Evolutionary conservation across 164 flowering plant species (phyloP).

Genomic region (Saururus chinensis): DNA sequence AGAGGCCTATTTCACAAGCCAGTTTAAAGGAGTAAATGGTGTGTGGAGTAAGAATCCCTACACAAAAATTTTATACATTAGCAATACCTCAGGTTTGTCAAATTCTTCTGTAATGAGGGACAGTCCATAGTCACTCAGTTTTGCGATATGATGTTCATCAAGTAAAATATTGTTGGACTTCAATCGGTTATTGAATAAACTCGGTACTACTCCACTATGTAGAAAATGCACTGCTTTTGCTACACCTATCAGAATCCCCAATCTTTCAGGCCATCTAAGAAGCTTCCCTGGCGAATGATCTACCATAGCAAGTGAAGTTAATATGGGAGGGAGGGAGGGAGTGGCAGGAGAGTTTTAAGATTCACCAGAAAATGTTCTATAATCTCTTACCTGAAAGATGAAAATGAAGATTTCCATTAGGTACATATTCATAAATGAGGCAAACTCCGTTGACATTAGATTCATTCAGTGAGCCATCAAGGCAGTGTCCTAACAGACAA

Average conservation of each 20-base stretch:
- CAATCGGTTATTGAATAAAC: conserved; percentile 54
- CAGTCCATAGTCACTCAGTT: conserved; percentile 85
- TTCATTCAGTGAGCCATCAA: conserved; percentile 48
- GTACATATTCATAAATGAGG: conserved; percentile 72
- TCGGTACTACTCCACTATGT: conserved; percentile 84
- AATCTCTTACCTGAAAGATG: conserved; percentile 54
- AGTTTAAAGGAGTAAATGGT: neutral
- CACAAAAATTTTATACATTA: too few species aligned
- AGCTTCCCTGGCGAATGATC: conserved; percentile 46
- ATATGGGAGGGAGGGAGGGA: neutral
- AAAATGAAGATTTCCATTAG: conserved; percentile 52
- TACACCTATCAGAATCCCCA: conserved; percentile 65
- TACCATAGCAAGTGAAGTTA: conserved; percentile 16
- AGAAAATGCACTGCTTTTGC: conserved; percentile 91
- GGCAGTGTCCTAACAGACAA: conserved; percentile 69
- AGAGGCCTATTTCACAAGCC: neutral
- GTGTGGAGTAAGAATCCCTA: too few species aligned
- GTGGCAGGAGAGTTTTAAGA: neutral
- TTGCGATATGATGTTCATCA: conserved; percentile 72
- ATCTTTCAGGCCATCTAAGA: conserved; percentile 81
- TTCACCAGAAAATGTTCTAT: too few species aligned
- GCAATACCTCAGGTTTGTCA: conserved; percentile 51
- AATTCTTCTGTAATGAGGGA: conserved; percentile 56
- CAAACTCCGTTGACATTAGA: conserved; percentile 32
- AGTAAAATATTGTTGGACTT: conserved; percentile 66